These are phyloP conservation scores for Grigorovia yakushimaensis DNA, from an alignment of 805 yeast species.

Conservation along the genomic window DNA sequence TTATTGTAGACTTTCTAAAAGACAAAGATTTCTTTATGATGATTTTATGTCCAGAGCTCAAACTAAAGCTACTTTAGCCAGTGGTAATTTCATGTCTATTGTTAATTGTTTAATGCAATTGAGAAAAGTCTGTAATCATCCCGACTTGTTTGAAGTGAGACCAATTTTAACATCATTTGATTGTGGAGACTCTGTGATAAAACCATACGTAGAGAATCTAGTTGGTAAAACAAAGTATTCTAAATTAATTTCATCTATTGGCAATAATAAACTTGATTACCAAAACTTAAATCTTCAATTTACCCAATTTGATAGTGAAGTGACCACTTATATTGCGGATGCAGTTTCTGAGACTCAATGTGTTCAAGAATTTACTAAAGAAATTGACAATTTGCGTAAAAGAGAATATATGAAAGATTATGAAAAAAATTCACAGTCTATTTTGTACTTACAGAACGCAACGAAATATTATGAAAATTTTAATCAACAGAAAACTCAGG, in stretches of 20 bases:
- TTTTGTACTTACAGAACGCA: constrained; percentile 29
- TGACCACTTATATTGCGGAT: constrained; percentile 39
- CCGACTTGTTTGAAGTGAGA: constrained; percentile 90
- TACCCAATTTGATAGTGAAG: constrained; percentile 33
- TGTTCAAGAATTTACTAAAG: constrained; percentile 34
- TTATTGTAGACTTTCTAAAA: constrained; percentile 81
- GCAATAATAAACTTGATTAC: constrained; percentile 33
- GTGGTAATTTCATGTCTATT: constrained; percentile 90
- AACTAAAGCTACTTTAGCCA: constrained; percentile 84
- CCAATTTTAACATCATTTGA: constrained; percentile 90
- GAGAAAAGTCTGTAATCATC: constrained; percentile 93
- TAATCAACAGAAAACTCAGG: constrained; percentile 42
- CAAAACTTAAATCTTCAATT: constrained; percentile 54
- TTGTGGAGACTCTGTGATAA: constrained; percentile 51
- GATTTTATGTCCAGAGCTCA: constrained; percentile 97
- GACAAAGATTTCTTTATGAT: constrained; percentile 87
- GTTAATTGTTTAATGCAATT: constrained; percentile 96
- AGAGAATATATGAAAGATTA: constrained; percentile 7
- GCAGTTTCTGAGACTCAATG: constrained; percentile 40
- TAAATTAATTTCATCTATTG: neutral
- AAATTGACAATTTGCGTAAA: constrained; percentile 35
- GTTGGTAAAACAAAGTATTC: constrained; percentile 29
- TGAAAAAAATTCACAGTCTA: constrained; percentile 5
- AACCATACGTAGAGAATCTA: constrained; percentile 37
- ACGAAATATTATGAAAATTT: constrained; percentile 51